A percentile compares a stretch with the other conserved stretches of the same genome.
These are phyloP conservation scores for Trichoderma orchidacearum DNA, from an alignment of 495 filamentous ascomycete species.

Conservation along the genomic window DNA sequence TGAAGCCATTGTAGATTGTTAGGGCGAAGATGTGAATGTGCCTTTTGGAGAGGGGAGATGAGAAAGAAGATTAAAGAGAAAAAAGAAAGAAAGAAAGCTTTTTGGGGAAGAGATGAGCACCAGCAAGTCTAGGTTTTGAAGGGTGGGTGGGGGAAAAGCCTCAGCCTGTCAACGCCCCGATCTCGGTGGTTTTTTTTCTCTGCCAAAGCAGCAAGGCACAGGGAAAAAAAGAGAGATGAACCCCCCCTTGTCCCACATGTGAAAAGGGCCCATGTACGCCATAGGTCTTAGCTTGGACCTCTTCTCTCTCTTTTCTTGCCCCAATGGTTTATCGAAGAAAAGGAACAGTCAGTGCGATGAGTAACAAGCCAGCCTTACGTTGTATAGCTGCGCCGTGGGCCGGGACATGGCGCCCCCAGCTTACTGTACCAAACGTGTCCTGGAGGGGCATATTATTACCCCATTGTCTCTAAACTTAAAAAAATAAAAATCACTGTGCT, in stretches of 20 bases:
- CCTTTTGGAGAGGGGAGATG: conserved; percentile 9
- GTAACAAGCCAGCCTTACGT: not conserved
- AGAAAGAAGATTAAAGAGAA: conserved; percentile 9
- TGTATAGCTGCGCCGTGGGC: not conserved
- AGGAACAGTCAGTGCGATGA: not conserved
- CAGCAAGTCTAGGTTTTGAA: not conserved
- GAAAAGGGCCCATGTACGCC: not conserved
- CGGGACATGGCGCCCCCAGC: not conserved
- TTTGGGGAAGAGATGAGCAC: not conserved
- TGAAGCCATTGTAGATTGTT: conserved; percentile 57
- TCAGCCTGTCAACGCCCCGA: not conserved
- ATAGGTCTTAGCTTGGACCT: not conserved
- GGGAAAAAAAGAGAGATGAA: too few species aligned
- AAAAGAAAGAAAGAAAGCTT: conserved; percentile 9
- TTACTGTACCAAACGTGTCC: not conserved
- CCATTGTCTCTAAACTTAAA: too few species aligned
- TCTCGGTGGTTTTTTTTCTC: not conserved
- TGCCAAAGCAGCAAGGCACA: not conserved
- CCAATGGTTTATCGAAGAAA: not conserved
- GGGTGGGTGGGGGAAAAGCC: conserved; percentile 2
- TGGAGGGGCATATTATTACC: too few species aligned
- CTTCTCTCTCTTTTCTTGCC: too few species aligned
- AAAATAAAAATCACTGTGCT: too few species aligned
- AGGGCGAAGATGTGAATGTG: conserved; percentile 9
- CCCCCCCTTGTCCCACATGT: not conserved